Evolutionary conservation across 176 grass and related monocot species (phyloP).

Genomic region (Pontederia crassipes): DNA sequence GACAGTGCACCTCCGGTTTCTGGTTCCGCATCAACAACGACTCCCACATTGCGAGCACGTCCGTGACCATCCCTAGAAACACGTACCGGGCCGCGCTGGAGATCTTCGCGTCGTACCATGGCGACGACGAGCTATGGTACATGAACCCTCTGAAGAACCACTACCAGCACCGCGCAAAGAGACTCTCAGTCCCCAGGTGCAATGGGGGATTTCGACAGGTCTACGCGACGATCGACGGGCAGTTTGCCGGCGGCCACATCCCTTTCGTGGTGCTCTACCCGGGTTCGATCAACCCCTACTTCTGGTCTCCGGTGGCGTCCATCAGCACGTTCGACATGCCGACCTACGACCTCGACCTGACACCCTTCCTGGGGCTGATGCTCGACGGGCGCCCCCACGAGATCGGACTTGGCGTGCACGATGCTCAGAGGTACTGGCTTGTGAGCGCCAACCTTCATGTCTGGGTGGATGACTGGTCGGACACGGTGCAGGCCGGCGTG

Average conservation of each 20-base stretch:
- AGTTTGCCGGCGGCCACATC: conserved; percentile 4
- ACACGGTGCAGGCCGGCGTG: conserved; percentile 1
- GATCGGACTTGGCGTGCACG: conserved; percentile 1
- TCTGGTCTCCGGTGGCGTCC: conserved; percentile 12
- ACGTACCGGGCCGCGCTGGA: conserved; percentile 7
- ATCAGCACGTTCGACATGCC: conserved; percentile 15
- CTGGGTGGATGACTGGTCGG: conserved; percentile 10
- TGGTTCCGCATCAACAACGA: conserved; percentile 12
- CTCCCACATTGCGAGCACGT: not conserved
- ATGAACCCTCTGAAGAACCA: not conserved
- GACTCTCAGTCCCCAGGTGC: not conserved
- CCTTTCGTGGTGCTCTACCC: conserved; percentile 5
- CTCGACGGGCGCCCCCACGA: conserved; percentile 5
- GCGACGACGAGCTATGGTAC: conserved; percentile 14
- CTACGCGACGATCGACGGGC: conserved; percentile 13
- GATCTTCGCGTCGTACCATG: conserved; percentile 16
- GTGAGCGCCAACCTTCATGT: conserved; percentile 11
- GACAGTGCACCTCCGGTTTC: conserved; percentile 5
- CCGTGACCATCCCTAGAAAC: not conserved
- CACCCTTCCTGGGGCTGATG: conserved; percentile 1
- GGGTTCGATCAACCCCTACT: conserved; percentile 2
- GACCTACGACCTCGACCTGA: conserved; percentile 14
- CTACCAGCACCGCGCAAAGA: not conserved
- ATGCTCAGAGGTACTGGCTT: conserved; percentile 7
- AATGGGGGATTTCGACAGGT: conserved; percentile 13